Base-by-base conservation (phyloP, 768 basidiomycete species). In the Cystofilobasidium ferigula region DNA sequence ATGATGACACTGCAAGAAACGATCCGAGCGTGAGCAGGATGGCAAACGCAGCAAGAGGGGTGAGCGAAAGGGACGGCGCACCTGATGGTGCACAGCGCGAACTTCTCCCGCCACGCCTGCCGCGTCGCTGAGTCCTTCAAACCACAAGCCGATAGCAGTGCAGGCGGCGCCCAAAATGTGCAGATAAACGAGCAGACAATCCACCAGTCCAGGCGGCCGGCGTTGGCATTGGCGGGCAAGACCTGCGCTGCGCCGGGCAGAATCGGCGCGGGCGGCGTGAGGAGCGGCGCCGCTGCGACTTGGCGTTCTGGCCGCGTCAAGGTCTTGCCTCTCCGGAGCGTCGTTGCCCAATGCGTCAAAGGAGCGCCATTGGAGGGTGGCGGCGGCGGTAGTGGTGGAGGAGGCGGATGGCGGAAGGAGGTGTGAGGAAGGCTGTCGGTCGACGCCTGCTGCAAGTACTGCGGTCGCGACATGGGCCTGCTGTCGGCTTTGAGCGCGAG, bases 81-180 rank as follows among this genome's bases (percentile, higher is more conserved):
- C n/a, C n/a, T 10, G 73, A 97, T 85, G 76, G 88, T 84, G 77
- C 93, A 97, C 4, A 99, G 80, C 8, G 91, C 84, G 65, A 94
- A 85, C 80, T 98, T 99, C 77, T 99, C 95, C 73, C 93, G 84
- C 95, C 95, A 99, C 1, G 95, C 95, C 75, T 95, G 89, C 69
- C 84, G 80, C 61, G 83, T 81, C 42, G 82, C 80, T 71, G 82
- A 82, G 76, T 93, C 90, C 73, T 83, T 86, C 74, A 97, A 80
- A 64, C 87, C 88, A 14, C 90, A 45, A 2, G 84, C 83, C 28
- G 82, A 76, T 64, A 97, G 82, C 28, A 90, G 76, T 72, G 86
- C 81, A 54, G 82, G 80, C 30, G 93, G 92, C 1, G 89, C 93
- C 91, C 91, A 97, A 74, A 87, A 92, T 8, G 93, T 91, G 75